These are phyloP conservation scores for Hericium rajendrae DNA, from an alignment of 768 basidiomycete genomes.

Conservation along the genomic window DNA sequence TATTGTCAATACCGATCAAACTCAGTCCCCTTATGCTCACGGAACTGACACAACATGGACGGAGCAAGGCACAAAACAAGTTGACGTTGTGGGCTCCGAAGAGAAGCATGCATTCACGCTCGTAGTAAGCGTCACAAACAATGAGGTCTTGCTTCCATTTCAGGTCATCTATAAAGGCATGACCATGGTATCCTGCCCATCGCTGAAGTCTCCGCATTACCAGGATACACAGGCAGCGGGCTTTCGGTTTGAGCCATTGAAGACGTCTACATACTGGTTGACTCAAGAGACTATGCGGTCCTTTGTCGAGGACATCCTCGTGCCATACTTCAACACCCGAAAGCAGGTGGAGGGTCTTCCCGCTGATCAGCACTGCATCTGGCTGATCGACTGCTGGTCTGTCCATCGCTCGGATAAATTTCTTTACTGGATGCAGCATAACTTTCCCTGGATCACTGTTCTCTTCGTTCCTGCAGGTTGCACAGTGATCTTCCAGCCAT, in stretches of 20 bases:
- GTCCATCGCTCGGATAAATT: conserved; percentile 29
- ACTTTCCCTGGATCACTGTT: conserved; percentile 16
- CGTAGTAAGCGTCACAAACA: conserved; percentile 21
- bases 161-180: conserved; percentile 29
- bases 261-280: conserved; percentile 22
- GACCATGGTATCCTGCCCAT: conserved; percentile 19
- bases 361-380: conserved; percentile 17
- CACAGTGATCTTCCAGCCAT: conserved; percentile 15
- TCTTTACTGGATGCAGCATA: conserved; percentile 22
- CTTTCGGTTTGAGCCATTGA: conserved; percentile 18
- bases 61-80: conserved; percentile 24
- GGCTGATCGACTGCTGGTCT: conserved; percentile 27
- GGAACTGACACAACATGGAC: conserved; percentile 23
- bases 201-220: conserved; percentile 6
- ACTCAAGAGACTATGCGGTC: conserved; percentile 19
- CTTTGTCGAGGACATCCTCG: conserved; percentile 23
- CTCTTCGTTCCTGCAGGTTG: conserved; percentile 16
- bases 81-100: conserved; percentile 24
- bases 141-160: conserved; percentile 26
- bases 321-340: conserved; percentile 19
- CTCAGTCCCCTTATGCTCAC: conserved; percentile 20
- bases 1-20: conserved; percentile 29
- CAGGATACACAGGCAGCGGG: conserved; percentile 16
- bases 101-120: conserved; percentile 37
- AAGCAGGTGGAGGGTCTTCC: conserved; percentile 15